Conservation (phyloP, 139 green algal genomes). For the Gonium pectorale region DNA sequence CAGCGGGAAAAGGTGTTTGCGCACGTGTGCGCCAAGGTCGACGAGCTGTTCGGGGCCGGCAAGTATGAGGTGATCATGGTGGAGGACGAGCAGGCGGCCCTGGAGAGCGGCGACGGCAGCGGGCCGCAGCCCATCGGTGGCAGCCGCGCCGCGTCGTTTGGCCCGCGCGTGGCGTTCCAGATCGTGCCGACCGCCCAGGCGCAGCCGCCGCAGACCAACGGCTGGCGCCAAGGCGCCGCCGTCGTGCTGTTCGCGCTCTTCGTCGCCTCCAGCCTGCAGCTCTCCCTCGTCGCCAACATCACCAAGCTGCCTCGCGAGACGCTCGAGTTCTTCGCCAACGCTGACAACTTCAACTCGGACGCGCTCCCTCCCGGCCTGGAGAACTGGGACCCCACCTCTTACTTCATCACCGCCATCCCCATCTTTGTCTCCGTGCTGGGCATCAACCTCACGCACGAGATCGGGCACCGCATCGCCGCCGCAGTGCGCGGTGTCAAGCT, state of each 20-base stretch:
- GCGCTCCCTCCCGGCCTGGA: slow-evolving; percentile 78
- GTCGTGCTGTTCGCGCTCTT: slow-evolving; percentile 80
- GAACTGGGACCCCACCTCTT: slow-evolving; percentile 79
- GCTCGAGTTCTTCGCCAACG: slow-evolving; percentile 79
- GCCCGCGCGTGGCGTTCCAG: slow-evolving; percentile 75
- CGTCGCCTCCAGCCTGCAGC: slow-evolving; percentile 75
- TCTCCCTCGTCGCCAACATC: slow-evolving; percentile 85
- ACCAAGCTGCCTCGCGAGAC: slow-evolving; percentile 87
- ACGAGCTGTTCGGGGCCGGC: slow-evolving; percentile 60
- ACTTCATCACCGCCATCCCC: slow-evolving; percentile 78
- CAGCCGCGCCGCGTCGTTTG: slow-evolving; percentile 25
- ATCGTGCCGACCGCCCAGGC: slow-evolving; percentile 76
- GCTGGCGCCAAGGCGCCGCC: slow-evolving; percentile 76
- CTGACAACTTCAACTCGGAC: slow-evolving; percentile 76
- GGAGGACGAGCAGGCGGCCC: slow-evolving; percentile 80
- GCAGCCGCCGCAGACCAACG: slow-evolving; percentile 62
- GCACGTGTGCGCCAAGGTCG: slow-evolving; percentile 45
- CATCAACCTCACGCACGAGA: slow-evolving; percentile 85
- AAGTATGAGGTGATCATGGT: slow-evolving; percentile 92
- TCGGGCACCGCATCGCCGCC: slow-evolving; percentile 67
- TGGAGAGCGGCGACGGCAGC: slow-evolving; percentile 51
- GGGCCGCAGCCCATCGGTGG: background rate
- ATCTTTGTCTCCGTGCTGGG: slow-evolving; percentile 69
- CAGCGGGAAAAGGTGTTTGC: slow-evolving; percentile 62
- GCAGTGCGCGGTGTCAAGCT: slow-evolving; percentile 76